A percentile compares a stretch with the other conserved stretches of the same genome.
phyloP scores from a whole-genome alignment of 1,139 yeast genomes.

The Suhomyces bolitotheri region DNA sequence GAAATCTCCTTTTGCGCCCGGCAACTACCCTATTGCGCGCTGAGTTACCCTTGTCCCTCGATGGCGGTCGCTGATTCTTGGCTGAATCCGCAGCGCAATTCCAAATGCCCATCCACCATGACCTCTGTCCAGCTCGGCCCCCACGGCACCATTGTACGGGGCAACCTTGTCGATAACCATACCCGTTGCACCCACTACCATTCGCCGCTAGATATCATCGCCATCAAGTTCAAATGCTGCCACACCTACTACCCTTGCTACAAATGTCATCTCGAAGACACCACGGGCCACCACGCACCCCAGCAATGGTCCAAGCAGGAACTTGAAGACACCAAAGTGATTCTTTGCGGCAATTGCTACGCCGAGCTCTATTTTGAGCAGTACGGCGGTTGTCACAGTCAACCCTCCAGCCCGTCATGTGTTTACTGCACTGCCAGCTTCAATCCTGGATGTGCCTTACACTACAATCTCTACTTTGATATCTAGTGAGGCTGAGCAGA shows the following conservation, averaged over 20 bases:
- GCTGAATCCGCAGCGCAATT: no score
- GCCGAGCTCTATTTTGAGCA: conserved; percentile 30
- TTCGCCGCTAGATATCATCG: conserved; percentile 38
- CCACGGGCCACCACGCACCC: conserved; percentile 17
- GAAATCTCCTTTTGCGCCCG: no score
- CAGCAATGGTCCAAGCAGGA: conserved; percentile 22
- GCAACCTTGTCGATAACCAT: conserved; percentile 26
- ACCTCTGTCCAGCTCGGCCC: conserved; percentile 4
- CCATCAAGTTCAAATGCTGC: conserved; percentile 46
- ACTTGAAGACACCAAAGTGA: conserved; percentile 21
- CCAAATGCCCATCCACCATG: neutral
- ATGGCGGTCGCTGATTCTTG: no score
- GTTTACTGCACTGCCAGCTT: conserved; percentile 29
- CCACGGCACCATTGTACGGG: conserved; percentile 1
- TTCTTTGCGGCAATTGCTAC: conserved; percentile 42
- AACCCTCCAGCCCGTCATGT: conserved; percentile 21
- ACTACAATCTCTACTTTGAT: conserved; percentile 40
- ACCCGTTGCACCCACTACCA: conserved; percentile 46
- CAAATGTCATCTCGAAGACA: conserved; percentile 34
- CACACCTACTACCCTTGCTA: conserved; percentile 39
- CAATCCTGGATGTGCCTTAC: conserved; percentile 42
- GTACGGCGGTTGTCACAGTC: conserved; percentile 18
- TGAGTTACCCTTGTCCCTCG: no score
- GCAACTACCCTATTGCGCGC: no score
- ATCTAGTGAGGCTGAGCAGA: conserved; percentile 3